Base-by-base conservation (phyloP, 495 filamentous ascomycete species). In the Podospora appendiculata region DNA sequence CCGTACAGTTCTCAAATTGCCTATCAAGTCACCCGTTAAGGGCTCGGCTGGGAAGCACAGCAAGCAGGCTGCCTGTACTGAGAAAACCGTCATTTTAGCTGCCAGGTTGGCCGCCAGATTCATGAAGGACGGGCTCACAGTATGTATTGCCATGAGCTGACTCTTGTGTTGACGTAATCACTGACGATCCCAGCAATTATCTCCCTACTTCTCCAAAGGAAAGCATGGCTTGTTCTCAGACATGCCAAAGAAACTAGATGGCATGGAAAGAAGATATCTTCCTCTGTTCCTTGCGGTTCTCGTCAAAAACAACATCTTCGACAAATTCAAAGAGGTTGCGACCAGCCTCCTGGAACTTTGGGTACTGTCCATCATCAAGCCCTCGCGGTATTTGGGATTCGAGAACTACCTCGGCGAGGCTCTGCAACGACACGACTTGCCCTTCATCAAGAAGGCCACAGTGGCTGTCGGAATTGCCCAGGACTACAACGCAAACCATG, bases 391-490 rank as follows among this genome's bases (percentile, higher is more conserved):
- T 33, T 45, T 74, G 9, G 58, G 58, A 10, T 74, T 67, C 45
- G 74, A 77, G 51, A 74, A 71, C 45, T 65, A 63, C 32, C 61
- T 77, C 1, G 72, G 66, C 32, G 57, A 66, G n/a, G 56, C 62
- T 3, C 57, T 76, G 19, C 64, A 70, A 44, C 55, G 52, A 6
- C 63, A 58, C 25, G 53, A 58, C 10, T 58, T 70, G 2, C 59
- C 62, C 0, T 73, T 70, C 54, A 19, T 76, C 11, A 51, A 61
- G 13, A 45, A 58, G 10, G 64, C 58, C 8, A 55, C 60, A 5
- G 64, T 74, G 25, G 25, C 58, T 0, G 54, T 51, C 6, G 55
- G 47, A 9, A 56, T 64, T 8, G 50, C 51, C 0, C 70, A 70
- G 3, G 65, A 70, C 46, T 77, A 77, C 58, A 63, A 60, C 43